Base-by-base conservation (phyloP, 179 eudicot genomes). In the Actinidia arguta region DNA sequence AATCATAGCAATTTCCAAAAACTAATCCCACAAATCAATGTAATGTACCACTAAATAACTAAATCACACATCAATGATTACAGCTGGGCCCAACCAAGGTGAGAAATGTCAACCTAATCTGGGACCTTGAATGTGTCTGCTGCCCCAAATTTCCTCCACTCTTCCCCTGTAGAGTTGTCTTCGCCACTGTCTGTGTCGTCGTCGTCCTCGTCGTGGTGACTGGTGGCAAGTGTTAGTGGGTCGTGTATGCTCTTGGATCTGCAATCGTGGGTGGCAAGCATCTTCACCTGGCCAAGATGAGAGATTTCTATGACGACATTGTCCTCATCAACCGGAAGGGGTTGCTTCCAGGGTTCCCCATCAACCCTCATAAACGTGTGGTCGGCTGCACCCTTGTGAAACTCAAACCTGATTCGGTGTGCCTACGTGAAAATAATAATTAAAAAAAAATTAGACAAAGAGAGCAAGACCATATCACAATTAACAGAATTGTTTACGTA, bases 261-360 rank as follows among this genome's bases (percentile, higher is more conserved):
- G 74, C 88, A 88, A 24, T 73, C 80, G 4, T 81, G 87, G 17
- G 83, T 81, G 4, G 82, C 88, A 50, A 88, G 87, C 82, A 88
- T 84, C 61, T 66, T 88, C 56, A 86, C 88, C 82, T 83, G 90
- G 56, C 83, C 75, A 20, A 79, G 86, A 64, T 86, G 87, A 82
- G 90, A 86, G 27, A 88, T 86, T 71, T 88, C 90, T 39, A 88
- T 80, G 20, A 82, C 84, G n/a, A 88, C 86, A 5, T 83, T 75
- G 54, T 88, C 88, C 31, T 80, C 84, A 20, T 86, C 83, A 16
- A 50, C 75, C 9, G 88, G 86, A 55, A 88, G 88, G 61, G 87
- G 90, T 75, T 88, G 90, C 70, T 88, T 88, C 90, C 90, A 88
- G 64, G 90, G 90, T 54, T 88, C 90, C 72, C 90, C 90, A 62